Conservation (phyloP, 768 basidiomycete species). For the Tricholoma matsutake region DNA sequence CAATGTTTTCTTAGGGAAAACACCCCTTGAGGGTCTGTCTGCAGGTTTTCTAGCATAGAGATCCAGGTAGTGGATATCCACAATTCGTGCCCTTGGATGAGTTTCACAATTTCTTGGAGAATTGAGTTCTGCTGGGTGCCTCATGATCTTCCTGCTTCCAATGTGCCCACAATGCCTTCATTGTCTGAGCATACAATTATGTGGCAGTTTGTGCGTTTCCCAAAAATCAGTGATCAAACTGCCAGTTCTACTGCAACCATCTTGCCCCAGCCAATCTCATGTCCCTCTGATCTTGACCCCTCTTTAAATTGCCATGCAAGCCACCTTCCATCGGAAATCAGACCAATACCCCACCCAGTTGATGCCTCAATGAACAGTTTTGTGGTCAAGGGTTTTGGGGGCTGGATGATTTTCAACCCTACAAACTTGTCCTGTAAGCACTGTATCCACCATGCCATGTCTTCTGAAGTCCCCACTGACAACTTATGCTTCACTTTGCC, state of each 20-base stretch:
- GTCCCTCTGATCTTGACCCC: too few species aligned
- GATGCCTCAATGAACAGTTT: conserved; percentile 34
- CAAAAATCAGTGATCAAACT: conserved; percentile 8
- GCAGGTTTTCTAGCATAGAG: too few species aligned
- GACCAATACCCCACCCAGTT: conserved; percentile 10
- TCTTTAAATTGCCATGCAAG: too few species aligned
- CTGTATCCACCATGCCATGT: conserved; percentile 28
- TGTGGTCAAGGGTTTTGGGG: conserved; percentile 11
- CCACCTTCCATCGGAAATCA: too few species aligned
- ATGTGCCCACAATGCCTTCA: background rate
- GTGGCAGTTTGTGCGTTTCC: background rate
- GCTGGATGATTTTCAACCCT: conserved; percentile 9
- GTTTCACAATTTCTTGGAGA: too few species aligned
- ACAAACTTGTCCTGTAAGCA: conserved; percentile 11
- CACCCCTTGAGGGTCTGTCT: too few species aligned
- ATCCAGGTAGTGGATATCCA: too few species aligned
- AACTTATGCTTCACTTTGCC: conserved; percentile 16
- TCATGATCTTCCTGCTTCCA: too few species aligned
- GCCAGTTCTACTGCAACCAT: conserved; percentile 3
- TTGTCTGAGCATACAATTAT: background rate
- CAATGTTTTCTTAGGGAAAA: too few species aligned
- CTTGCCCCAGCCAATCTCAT: too few species aligned
- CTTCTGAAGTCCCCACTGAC: conserved; percentile 8
- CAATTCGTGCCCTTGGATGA: too few species aligned
- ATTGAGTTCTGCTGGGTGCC: too few species aligned